A percentile compares a stretch with the other conserved stretches of the same genome.
Evolutionary conservation across 768 basidiomycete genomes (phyloP).

Genomic region (Suillus subalutaceus): DNA sequence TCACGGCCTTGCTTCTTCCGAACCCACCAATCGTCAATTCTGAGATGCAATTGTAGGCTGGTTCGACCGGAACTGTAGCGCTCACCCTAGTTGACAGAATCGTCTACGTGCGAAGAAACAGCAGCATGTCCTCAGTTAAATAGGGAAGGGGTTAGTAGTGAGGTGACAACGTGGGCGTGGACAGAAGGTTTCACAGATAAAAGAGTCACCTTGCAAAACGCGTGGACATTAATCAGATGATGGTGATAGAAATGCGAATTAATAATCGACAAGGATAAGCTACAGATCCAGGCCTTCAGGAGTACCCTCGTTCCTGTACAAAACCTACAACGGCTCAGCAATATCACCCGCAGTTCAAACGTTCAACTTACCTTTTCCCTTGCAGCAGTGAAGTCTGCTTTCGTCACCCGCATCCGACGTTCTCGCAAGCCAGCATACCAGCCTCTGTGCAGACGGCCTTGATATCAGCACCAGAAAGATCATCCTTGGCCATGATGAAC

Average conservation of each 20-base stretch:
- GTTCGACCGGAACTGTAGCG: neutral
- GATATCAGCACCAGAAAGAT: constrained; percentile 96
- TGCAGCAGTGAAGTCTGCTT: constrained; percentile 87
- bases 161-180: neutral
- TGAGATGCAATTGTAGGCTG: neutral
- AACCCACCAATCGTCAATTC: neutral
- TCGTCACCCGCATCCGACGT: constrained; percentile 91
- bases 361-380: constrained; percentile 79
- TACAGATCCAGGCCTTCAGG: constrained; percentile 88
- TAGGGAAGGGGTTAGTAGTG: neutral
- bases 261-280: constrained; percentile 5
- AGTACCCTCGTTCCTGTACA: constrained; percentile 95
- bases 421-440: constrained; percentile 94
- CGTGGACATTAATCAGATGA: neutral
- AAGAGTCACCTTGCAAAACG: neutral
- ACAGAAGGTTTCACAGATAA: neutral
- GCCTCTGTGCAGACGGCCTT: constrained; percentile 99
- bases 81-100: neutral
- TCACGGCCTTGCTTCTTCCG: neutral
- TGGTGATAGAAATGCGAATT: neutral
- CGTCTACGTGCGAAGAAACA: neutral
- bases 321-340: constrained; percentile 47
- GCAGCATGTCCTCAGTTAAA: neutral
- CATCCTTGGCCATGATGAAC: constrained; percentile 94
- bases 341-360: constrained; percentile 5